A percentile compares a stretch with the other conserved stretches of the same genome.
These are phyloP conservation scores for Neurospora cerealis DNA, from an alignment of 495 filamentous ascomycete genomes.

Conservation along the genomic window DNA sequence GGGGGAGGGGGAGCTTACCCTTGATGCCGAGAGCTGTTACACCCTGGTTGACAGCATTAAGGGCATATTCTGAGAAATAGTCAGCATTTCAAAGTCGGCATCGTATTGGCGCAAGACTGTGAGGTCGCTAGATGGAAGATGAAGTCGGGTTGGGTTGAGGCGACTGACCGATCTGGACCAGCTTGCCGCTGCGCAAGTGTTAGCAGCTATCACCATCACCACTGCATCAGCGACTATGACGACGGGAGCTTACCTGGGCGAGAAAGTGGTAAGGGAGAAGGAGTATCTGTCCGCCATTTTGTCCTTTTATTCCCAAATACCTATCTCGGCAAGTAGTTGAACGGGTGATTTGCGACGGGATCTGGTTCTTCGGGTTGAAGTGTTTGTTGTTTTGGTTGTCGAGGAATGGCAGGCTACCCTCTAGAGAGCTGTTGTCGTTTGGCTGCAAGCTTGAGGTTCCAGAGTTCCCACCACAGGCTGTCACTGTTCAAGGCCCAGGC, in stretches of 20 bases:
- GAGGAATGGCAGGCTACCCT: background rate
- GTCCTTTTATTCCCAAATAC: background rate
- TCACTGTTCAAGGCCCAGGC: slow-evolving; percentile 12
- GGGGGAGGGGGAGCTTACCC: slow-evolving; percentile 42
- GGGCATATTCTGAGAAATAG: slow-evolving; percentile 73
- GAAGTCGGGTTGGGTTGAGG: background rate
- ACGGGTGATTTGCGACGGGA: background rate
- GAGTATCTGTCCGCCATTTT: slow-evolving; percentile 97
- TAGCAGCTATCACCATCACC: slow-evolving; percentile 25
- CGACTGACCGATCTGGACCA: slow-evolving; percentile 68
- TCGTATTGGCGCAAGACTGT: background rate
- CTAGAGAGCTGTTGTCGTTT: slow-evolving; percentile 10
- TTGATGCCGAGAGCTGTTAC: slow-evolving; percentile 98
- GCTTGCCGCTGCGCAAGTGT: slow-evolving; percentile 68
- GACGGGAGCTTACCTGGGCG: slow-evolving; percentile 69
- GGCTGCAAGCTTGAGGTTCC: slow-evolving; percentile 4
- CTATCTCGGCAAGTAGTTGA: background rate
- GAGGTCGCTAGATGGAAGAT: background rate
- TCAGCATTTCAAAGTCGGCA: slow-evolving; percentile 1
- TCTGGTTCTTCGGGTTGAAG: background rate
- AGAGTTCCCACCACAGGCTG: slow-evolving; percentile 10
- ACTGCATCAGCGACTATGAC: slow-evolving; percentile 4
- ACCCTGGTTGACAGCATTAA: slow-evolving; percentile 98
- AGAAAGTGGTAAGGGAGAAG: slow-evolving; percentile 99
- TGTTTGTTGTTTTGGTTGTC: slow-evolving; percentile 5